phyloP scores from a whole-genome alignment of 192 early-diverging fungal species.

The Kappamyces sp. region DNA sequence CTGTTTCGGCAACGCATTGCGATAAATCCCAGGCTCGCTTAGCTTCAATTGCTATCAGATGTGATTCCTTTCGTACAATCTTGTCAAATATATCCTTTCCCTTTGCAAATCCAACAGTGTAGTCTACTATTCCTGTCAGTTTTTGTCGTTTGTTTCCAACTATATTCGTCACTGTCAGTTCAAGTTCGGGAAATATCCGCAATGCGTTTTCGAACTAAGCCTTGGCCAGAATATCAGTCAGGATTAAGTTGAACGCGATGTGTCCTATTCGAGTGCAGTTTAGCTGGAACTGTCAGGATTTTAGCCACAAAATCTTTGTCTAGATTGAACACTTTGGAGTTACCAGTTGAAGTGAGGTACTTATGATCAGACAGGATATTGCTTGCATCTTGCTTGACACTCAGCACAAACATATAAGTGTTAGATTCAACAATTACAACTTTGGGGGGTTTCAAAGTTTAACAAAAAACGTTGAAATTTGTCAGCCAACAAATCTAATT shows the following conservation, averaged over 20 bases:
- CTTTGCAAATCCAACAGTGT: slow-evolving; percentile 21
- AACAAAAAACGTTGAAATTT: too few relatives aligned
- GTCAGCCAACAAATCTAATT: too few relatives aligned
- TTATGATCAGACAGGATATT: too few relatives aligned
- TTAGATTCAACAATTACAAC: too few relatives aligned
- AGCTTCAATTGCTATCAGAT: slow-evolving; percentile 34
- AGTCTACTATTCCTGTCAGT: slow-evolving; percentile 30
- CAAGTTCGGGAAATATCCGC: slow-evolving; percentile 26
- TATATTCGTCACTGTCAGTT: slow-evolving; percentile 15
- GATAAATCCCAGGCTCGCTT: slow-evolving; percentile 23
- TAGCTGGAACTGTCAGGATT: too few relatives aligned
- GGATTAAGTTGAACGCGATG: slow-evolving; percentile 30
- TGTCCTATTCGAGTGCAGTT: background rate
- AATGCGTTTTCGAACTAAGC: slow-evolving; percentile 18
- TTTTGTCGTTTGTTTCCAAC: slow-evolving; percentile 28
- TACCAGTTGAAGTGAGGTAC: too few relatives aligned
- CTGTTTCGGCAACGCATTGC: slow-evolving; percentile 34
- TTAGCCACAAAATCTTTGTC: too few relatives aligned
- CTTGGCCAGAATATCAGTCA: slow-evolving; percentile 28
- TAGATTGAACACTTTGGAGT: too few relatives aligned
- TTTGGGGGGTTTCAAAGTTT: too few relatives aligned
- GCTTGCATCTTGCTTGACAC: too few relatives aligned
- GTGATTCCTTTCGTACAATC: slow-evolving; percentile 16
- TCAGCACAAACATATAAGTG: too few relatives aligned
- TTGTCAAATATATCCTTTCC: slow-evolving; percentile 21